phyloP scores from a whole-genome alignment of 306 rosid genomes.

The Glycyrrhiza uralensis region DNA sequence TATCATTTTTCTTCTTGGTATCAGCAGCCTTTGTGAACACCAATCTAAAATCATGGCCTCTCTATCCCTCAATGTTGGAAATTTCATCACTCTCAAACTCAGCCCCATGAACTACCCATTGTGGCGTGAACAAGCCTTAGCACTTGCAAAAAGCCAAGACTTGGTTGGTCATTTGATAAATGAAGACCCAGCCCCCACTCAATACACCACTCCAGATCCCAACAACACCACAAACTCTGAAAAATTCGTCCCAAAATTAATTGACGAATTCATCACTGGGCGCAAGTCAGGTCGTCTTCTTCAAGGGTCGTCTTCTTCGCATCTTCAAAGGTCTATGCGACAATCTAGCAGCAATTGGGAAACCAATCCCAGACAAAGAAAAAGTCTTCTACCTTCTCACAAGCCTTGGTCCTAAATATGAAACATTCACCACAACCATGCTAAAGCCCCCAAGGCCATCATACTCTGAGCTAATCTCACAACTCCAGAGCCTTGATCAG shows the following conservation, averaged over 20 bases:
- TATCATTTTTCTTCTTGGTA: too few species aligned
- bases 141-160: constrained; percentile 2
- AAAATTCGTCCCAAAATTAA: too few species aligned
- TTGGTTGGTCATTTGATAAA: not conserved
- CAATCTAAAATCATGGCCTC: not conserved
- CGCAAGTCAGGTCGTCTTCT: too few species aligned
- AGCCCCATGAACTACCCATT: not conserved
- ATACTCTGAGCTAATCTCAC: not conserved
- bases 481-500: not conserved
- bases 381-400: not conserved
- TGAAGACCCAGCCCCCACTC: not conserved
- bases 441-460: not conserved
- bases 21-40: not conserved
- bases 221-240: too few species aligned
- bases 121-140: not conserved
- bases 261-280: too few species aligned
- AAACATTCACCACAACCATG: constrained; percentile 5
- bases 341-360: not conserved
- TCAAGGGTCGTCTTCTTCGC: too few species aligned
- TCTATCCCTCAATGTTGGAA: not conserved
- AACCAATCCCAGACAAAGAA: not conserved
- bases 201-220: too few species aligned
- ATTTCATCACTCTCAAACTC: not conserved
- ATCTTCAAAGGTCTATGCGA: not conserved
- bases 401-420: not conserved